Evolutionary conservation across 768 basidiomycete genomes (phyloP), one percentile per base, ranked within the genome.

Genomic region (Collybia nuda): DNA sequence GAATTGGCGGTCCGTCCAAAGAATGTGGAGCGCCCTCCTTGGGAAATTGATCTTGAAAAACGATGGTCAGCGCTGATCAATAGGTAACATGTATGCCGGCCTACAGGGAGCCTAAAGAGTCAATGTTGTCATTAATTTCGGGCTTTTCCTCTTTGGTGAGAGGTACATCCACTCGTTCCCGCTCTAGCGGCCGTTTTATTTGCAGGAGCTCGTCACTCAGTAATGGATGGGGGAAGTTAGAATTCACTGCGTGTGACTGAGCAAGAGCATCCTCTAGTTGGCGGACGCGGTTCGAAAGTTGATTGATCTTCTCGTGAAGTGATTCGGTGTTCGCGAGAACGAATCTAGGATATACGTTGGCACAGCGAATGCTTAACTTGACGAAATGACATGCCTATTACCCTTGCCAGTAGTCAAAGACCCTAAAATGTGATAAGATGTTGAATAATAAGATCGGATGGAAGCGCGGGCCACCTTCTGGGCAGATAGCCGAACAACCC

Each of bases 391-490:
- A 44, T 57, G 84, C 85, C 85, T 72, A 62, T 87, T 88, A 11
- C 85, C 85, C 63, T 85, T 86, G 52, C 86, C 86, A 12, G 86
- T 86, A 9, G 85, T 86, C 35, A 87, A 73, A 24, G 84, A 85
- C 14, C 84, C 85, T 86, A 53, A 37, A 40, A 44, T 26, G 46
- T 28, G 49, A 40, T 24, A 32, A 48, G 47, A 50, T 40, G 47
- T 60, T 18, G 62, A 41, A 54, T 38, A 54, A 32, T 42, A 45
- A 49, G 48, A 45, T 45, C 23, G 32, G 32, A 47, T 35, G 42
- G 49, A 51, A 42, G 53, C 22, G 47, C 47, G 21, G 21, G 51
- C 48, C 48, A 80, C 81, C 84, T 58, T 85, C 79, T 5, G 85
- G 85, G 64, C 86, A 88, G 42, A 88, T 87, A 3, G 82, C 76